These are phyloP conservation scores for Detonula confervacea DNA, from an alignment of 352 stramenopile genomes.

Conservation along the genomic window DNA sequence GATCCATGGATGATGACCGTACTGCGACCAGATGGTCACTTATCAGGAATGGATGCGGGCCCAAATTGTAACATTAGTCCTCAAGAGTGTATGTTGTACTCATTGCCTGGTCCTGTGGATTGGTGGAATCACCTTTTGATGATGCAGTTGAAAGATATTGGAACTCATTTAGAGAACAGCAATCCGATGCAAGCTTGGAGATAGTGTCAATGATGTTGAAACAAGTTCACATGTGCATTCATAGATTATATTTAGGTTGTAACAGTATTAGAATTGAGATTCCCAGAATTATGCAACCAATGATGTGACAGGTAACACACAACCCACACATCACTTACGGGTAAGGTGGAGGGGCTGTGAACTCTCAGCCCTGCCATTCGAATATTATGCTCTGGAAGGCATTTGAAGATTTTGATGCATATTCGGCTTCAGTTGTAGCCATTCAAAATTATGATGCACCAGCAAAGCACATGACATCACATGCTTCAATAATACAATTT, in stretches of 20 bases:
- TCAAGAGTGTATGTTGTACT: conserved; percentile 61
- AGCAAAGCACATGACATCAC: too few relatives aligned
- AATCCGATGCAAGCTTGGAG: conserved; percentile 43
- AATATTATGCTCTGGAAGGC: too few relatives aligned
- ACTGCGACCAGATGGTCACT: conserved; percentile 61
- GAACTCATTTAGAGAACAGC: conserved; percentile 23
- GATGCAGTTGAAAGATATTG: conserved; percentile 49
- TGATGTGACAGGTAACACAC: too few relatives aligned
- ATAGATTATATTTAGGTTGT: neutral
- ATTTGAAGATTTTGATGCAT: too few relatives aligned
- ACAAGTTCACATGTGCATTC: neutral
- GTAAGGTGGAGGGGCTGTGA: too few relatives aligned
- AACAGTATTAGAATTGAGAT: too few relatives aligned
- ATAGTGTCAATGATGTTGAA: neutral
- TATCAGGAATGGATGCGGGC: conserved; percentile 40
- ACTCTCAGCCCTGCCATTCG: too few relatives aligned
- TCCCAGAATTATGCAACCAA: too few relatives aligned
- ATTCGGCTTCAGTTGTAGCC: too few relatives aligned
- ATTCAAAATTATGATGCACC: too few relatives aligned
- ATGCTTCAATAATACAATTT: too few relatives aligned
- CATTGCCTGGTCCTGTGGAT: conserved; percentile 61
- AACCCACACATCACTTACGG: too few relatives aligned
- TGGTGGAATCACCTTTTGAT: conserved; percentile 68
- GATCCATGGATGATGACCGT: conserved; percentile 65
- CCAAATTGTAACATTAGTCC: conserved; percentile 28